Evolutionary conservation across 2,329 filamentous ascomycete species (phyloP), one percentile per base, ranked within the genome.

Genomic region (Mycocentrospora acerina): DNA sequence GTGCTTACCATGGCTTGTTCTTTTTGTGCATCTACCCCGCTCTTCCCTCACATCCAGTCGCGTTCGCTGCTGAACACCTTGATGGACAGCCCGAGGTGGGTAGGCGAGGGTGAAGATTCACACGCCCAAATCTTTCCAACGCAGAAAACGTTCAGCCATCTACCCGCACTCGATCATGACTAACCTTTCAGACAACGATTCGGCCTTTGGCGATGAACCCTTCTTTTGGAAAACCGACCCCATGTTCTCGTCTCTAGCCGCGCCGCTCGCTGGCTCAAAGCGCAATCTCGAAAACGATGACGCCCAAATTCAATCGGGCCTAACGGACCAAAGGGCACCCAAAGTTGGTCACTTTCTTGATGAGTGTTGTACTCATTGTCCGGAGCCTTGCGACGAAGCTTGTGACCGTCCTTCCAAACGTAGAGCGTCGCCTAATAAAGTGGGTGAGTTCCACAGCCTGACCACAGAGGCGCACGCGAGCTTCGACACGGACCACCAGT

Each of bases 211-310:
- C 34, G 60, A 53, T 40, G 55, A 66, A 44, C 56, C 59, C 31
- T 37, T 49, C 39, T 51, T 57, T 40, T 46, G 48, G 42, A 46
- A 35, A 33, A 34, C 42, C 32, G 48, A 56, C 46, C 40, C 57
- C 35, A 64, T 64, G 60, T 57, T 60, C 37, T 38, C 54, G 18
- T 40, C 46, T 19, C 32, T 46, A 44, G 36, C 49, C 33, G 34
- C 48, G 18, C 48, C 53, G n/a, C 39, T 62, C 32, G 59, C 59
- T 40, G 62, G 60, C 24, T 55, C 57, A 42, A 66, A 66, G 55
- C 61, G 62, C 39, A 47, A 48, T 46, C 45, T 54, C 41, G 53
- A 44, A 39, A 42, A 44, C 27, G 45, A 56, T 18, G 35, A 37
- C 32, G 27, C 43, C 28, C 28, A 40, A 39, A 29, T 29, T 39